These are phyloP conservation scores for Pseudogymnoascus sp. DNA, from an alignment of 2,329 filamentous ascomycete genomes.

Conservation along the genomic window DNA sequence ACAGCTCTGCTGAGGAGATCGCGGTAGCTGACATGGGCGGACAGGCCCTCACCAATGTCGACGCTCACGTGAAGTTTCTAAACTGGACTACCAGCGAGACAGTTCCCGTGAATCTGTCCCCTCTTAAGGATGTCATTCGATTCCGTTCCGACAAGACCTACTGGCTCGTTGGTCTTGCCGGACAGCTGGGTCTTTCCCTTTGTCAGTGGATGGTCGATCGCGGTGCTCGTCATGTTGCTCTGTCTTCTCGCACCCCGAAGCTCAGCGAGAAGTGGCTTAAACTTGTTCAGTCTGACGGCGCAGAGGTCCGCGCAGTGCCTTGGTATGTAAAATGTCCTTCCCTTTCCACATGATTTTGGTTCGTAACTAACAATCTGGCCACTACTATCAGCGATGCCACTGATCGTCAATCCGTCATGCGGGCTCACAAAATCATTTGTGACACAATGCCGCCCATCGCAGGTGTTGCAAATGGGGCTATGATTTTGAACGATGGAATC, in stretches of 20 bases:
- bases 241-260: conserved; percentile 33
- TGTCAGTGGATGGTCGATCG: conserved; percentile 32
- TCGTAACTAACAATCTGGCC: background rate
- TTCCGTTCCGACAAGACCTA: conserved; percentile 26
- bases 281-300: conserved; percentile 12
- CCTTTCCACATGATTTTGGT: background rate
- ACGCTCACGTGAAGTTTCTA: background rate
- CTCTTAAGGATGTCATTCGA: background rate
- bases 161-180: conserved; percentile 24
- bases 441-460: conserved; percentile 25
- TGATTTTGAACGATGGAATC: conserved; percentile 33
- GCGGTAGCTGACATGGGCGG: background rate
- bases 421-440: conserved; percentile 7
- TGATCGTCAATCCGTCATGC: background rate
- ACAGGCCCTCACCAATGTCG: background rate
- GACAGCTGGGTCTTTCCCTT: conserved; percentile 30
- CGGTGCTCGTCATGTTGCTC: conserved; percentile 30
- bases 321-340: background rate
- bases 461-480: conserved; percentile 36
- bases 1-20: background rate
- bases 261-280: conserved; percentile 26
- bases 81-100: conserved; percentile 2
- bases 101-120: background rate
- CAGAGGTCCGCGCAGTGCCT: conserved; percentile 19
- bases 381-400: background rate